Conservation (phyloP, 148 eudicot genomes). For the Gaultheria prostrata region DNA sequence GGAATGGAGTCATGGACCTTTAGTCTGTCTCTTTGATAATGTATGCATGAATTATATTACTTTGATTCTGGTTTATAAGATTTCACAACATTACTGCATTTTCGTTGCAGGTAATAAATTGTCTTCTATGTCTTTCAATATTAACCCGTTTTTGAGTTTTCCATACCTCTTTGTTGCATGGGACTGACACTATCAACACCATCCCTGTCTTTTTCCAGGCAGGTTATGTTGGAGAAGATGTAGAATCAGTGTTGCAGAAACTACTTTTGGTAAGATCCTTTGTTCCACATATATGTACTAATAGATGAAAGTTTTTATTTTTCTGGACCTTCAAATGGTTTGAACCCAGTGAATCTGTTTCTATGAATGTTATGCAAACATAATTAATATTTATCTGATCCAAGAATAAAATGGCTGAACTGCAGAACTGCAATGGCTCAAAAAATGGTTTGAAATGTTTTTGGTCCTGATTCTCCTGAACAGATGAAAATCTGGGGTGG, state of each 20-base stretch:
- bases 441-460: background rate
- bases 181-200: constrained; percentile 3
- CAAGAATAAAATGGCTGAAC: background rate
- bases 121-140: background rate
- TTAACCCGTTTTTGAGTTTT: background rate
- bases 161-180: constrained; percentile 7
- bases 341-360: background rate
- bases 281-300: background rate
- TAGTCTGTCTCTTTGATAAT: background rate
- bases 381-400: background rate
- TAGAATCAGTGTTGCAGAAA: constrained; percentile 39
- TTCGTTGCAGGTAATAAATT: background rate
- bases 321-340: background rate
- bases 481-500: background rate
- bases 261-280: constrained; percentile 29
- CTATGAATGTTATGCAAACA: background rate
- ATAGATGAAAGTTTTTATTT: background rate
- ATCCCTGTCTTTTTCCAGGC: constrained; percentile 30
- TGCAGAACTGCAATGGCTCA: background rate
- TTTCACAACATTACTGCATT: background rate
- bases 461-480: constrained; percentile 2
- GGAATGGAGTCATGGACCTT: background rate
- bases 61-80: background rate
- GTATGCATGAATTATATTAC: background rate
- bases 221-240: constrained; percentile 51